Evolutionary conservation across 2,329 filamentous ascomycete species (phyloP).

Genomic region (Harringtonia aguacate): DNA sequence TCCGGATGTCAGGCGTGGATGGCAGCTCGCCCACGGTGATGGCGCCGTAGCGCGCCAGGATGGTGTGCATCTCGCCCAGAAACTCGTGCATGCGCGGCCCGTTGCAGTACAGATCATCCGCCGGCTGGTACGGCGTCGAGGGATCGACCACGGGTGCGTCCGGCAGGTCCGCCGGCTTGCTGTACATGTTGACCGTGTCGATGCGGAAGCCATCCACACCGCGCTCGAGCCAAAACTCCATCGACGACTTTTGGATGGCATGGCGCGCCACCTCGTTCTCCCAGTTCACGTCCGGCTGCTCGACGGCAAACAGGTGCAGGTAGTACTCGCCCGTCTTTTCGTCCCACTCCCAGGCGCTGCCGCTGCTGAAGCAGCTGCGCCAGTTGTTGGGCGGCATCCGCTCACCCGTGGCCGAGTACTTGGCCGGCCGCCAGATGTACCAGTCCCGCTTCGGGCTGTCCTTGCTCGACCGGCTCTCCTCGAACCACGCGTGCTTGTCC

Average conservation of each 20-base stretch:
- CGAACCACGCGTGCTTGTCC: slow-evolving; percentile 61
- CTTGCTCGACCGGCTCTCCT: slow-evolving; percentile 49
- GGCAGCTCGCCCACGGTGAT: slow-evolving; percentile 62
- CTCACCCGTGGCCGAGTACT: slow-evolving; percentile 43
- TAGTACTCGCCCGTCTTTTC: slow-evolving; percentile 63
- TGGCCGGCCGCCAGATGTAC: slow-evolving; percentile 19
- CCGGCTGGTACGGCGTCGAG: slow-evolving; percentile 39
- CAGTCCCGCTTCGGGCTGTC: slow-evolving; percentile 53
- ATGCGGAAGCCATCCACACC: slow-evolving; percentile 63
- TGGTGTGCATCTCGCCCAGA: slow-evolving; percentile 50
- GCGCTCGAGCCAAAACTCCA: slow-evolving; percentile 67
- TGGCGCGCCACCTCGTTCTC: slow-evolving; percentile 55
- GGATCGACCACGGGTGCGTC: slow-evolving; percentile 35
- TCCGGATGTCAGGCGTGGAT: slow-evolving; percentile 42
- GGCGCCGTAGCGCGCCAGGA: slow-evolving; percentile 35
- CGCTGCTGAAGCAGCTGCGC: slow-evolving; percentile 48
- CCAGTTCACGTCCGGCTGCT: slow-evolving; percentile 66
- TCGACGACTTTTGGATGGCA: slow-evolving; percentile 58
- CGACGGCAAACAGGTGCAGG: slow-evolving; percentile 59
- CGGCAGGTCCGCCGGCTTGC: slow-evolving; percentile 43
- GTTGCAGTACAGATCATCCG: slow-evolving; percentile 47
- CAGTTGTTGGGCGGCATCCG: slow-evolving; percentile 67
- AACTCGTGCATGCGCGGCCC: slow-evolving; percentile 58
- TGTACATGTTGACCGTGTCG: slow-evolving; percentile 63
- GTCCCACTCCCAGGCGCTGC: slow-evolving; percentile 62